Conservation (phyloP, 208 protist genomes). For the Leishmania tarentolae region DNA sequence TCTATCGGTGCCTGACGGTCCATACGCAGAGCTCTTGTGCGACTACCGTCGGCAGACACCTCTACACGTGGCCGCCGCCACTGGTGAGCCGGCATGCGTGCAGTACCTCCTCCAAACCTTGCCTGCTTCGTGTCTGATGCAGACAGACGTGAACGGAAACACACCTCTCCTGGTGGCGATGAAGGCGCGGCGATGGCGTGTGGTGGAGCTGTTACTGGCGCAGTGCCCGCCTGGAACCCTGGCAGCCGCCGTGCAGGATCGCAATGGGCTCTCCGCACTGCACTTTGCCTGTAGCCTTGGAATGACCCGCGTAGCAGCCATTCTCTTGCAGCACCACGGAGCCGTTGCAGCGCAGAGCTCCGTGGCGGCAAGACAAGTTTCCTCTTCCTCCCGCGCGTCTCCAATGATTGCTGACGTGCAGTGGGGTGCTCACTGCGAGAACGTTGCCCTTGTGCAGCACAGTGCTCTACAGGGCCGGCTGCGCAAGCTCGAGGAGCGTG, state of each 20-base stretch:
- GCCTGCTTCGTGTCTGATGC: constrained; percentile 32
- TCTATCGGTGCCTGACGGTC: constrained; percentile 2
- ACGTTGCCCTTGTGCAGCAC: constrained; percentile 30
- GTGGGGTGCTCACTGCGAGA: constrained; percentile 35
- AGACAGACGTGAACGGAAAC: constrained; percentile 59
- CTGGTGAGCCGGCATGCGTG: constrained; percentile 46
- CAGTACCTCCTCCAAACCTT: constrained; percentile 46
- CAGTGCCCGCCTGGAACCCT: constrained; percentile 42
- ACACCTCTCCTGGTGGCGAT: constrained; percentile 75
- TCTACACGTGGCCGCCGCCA: constrained; percentile 66
- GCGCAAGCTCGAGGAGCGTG: constrained; percentile 19
- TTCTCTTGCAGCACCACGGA: constrained; percentile 58
- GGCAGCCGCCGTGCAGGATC: constrained; percentile 46
- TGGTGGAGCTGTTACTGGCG: constrained; percentile 63
- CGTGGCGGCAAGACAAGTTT: background rate
- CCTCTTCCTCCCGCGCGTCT: background rate
- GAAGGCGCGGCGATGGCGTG: constrained; percentile 33
- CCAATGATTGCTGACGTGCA: background rate
- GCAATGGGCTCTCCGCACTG: constrained; percentile 53
- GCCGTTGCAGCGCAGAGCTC: constrained; percentile 38
- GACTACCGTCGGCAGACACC: constrained; percentile 69
- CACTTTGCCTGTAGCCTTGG: constrained; percentile 63
- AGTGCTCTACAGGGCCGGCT: constrained; percentile 21
- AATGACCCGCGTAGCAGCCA: constrained; percentile 39
- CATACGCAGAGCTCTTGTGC: constrained; percentile 25